These are phyloP conservation scores for Rhizoctonia solani DNA, from an alignment of 1,284 basidiomycete species.

Conservation along the genomic window DNA sequence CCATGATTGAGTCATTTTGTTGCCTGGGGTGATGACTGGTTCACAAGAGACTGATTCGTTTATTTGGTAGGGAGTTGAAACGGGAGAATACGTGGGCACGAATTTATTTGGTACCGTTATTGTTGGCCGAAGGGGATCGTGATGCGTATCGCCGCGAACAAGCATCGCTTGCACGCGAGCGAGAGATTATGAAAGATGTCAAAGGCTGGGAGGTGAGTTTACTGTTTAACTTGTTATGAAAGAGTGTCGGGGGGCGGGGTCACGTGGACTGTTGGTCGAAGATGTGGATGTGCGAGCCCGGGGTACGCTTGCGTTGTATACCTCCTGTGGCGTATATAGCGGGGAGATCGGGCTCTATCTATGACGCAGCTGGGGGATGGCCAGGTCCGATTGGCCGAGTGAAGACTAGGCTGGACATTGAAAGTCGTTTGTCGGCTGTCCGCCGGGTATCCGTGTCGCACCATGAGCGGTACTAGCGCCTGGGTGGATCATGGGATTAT, in stretches of 20 bases:
- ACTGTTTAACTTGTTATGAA: neutral
- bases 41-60: slow-evolving; percentile 13
- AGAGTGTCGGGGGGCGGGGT: neutral
- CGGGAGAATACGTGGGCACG: slow-evolving; percentile 96
- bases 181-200: slow-evolving; percentile 95
- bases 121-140: slow-evolving; percentile 92
- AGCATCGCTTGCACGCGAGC: slow-evolving; percentile 81
- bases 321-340: slow-evolving; percentile 24
- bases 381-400: neutral
- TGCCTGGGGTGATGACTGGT: slow-evolving; percentile 3
- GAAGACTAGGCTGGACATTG: neutral
- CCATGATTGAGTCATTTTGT: slow-evolving; percentile 20
- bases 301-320: neutral
- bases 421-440: neutral
- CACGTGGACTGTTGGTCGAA: neutral
- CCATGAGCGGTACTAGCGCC: neutral
- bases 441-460: neutral
- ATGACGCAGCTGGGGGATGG: neutral
- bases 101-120: slow-evolving; percentile 90
- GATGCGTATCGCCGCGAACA: slow-evolving; percentile 83
- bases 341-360: slow-evolving; percentile 12
- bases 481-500: neutral
- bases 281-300: slow-evolving; percentile 15
- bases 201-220: slow-evolving; percentile 88
- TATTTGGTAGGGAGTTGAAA: slow-evolving; percentile 75